Percentiles rank a stretch among this genome's conserved stretches.
These are phyloP conservation scores for Acanthochlamys bracteata DNA, from an alignment of 106 monocot genomes.

Conservation along the genomic window DNA sequence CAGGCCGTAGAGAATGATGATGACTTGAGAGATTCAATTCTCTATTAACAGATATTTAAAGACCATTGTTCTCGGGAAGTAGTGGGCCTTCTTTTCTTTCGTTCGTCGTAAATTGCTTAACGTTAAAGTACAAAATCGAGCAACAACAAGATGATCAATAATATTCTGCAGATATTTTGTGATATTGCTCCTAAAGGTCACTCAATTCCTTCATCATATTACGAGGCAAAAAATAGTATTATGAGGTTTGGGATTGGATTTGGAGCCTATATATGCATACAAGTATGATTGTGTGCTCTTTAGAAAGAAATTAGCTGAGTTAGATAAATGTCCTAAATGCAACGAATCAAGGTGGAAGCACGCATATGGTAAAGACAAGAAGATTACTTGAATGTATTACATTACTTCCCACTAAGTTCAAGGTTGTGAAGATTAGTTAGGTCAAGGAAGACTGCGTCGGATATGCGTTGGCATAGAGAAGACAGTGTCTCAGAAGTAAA, in stretches of 20 bases:
- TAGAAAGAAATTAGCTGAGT: no score
- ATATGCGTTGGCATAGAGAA: conserved; percentile 1
- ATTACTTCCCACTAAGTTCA: background rate
- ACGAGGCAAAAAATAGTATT: background rate
- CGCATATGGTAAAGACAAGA: background rate
- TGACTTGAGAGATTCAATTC: no score
- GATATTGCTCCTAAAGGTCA: no score
- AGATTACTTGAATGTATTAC: background rate
- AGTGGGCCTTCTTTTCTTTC: no score
- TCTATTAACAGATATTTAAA: no score
- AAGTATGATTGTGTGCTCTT: no score
- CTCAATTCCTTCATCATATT: background rate
- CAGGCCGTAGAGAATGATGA: no score
- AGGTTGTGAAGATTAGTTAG: background rate
- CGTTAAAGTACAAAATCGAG: no score
- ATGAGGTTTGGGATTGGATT: background rate
- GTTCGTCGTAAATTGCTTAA: no score
- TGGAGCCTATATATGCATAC: background rate
- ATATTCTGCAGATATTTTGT: no score
- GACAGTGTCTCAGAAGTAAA: background rate
- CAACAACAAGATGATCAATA: no score
- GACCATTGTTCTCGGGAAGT: no score
- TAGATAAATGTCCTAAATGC: background rate
- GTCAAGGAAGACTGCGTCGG: background rate
- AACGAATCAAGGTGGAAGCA: background rate